phyloP scores from a whole-genome alignment of 345 rosid genomes.

The Diplotaxis tenuifolia region DNA sequence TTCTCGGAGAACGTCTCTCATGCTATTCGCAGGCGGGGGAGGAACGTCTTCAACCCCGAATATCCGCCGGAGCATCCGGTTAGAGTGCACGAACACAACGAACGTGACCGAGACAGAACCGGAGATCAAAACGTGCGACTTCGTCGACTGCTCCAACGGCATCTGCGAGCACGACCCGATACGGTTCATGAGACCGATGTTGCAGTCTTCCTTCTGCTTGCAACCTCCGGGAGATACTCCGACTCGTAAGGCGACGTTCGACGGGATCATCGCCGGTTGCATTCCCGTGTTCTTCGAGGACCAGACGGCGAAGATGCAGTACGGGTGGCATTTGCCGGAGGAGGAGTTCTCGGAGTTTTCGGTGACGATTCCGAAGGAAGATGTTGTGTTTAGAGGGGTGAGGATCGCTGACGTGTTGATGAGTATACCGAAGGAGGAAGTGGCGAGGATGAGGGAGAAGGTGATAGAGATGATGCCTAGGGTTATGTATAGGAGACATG shows the following conservation, averaged over 20 bases:
- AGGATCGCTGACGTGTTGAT: conserved; percentile 68
- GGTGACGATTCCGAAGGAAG: conserved; percentile 74
- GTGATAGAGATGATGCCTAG: conserved; percentile 72
- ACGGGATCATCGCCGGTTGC: conserved; percentile 81
- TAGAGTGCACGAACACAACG: conserved; percentile 54
- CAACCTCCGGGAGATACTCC: conserved; percentile 97
- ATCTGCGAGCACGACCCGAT: conserved; percentile 90
- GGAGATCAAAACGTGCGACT: conserved; percentile 48
- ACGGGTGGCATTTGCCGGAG: conserved; percentile 68
- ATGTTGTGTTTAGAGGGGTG: conserved; percentile 68
- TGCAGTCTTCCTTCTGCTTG: conserved; percentile 69
- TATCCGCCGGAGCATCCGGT: conserved; percentile 76
- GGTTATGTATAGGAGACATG: conserved; percentile 76
- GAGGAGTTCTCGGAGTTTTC: conserved; percentile 55
- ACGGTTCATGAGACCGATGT: conserved; percentile 74
- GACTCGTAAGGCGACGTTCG: conserved; percentile 74
- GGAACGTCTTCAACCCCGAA: conserved; percentile 60
- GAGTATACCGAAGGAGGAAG: conserved; percentile 59
- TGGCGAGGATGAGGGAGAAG: conserved; percentile 65
- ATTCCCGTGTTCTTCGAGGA: conserved; percentile 94
- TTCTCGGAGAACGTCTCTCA: conserved; percentile 52
- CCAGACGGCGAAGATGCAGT: conserved; percentile 67
- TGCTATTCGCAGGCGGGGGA: conserved; percentile 92
- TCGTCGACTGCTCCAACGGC: conserved; percentile 88
- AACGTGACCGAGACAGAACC: conserved; percentile 5